These are phyloP conservation scores for Westerdykella aurantiaca DNA, from an alignment of 2,329 filamentous ascomycete genomes.

Conservation along the genomic window DNA sequence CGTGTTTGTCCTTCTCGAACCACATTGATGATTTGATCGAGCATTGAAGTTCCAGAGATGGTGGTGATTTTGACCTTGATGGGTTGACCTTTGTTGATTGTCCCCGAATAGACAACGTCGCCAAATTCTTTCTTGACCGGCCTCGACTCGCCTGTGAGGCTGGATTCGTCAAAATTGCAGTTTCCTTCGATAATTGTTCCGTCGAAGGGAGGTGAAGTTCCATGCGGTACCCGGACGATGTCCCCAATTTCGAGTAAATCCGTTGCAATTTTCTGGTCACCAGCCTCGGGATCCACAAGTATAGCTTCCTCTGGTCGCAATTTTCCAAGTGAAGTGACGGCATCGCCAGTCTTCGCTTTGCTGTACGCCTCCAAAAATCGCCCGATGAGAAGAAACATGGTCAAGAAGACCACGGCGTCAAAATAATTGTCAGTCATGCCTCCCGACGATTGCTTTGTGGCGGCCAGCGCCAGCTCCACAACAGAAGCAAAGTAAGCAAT, in stretches of 20 bases:
- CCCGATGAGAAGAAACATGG: slow-evolving; percentile 72
- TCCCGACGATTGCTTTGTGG: slow-evolving; percentile 34
- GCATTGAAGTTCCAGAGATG: slow-evolving; percentile 63
- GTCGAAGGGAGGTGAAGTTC: slow-evolving; percentile 79
- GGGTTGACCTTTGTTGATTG: slow-evolving; percentile 63
- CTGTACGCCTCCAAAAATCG: slow-evolving; percentile 82
- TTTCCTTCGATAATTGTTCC: slow-evolving; percentile 55
- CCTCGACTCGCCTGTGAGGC: slow-evolving; percentile 73
- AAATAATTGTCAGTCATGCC: slow-evolving; percentile 58
- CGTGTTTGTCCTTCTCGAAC: slow-evolving; percentile 73
- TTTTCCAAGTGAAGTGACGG: slow-evolving; percentile 71
- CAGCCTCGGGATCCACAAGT: slow-evolving; percentile 50
- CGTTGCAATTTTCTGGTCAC: slow-evolving; percentile 47
- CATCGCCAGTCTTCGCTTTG: slow-evolving; percentile 84
- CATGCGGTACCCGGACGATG: slow-evolving; percentile 66
- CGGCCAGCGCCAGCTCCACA: slow-evolving; percentile 62
- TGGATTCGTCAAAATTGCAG: slow-evolving; percentile 79
- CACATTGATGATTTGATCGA: slow-evolving; percentile 72
- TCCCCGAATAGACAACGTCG: slow-evolving; percentile 65
- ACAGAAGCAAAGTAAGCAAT: slow-evolving; percentile 84
- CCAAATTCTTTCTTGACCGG: slow-evolving; percentile 58
- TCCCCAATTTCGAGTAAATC: slow-evolving; percentile 58
- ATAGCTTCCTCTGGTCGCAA: slow-evolving; percentile 72
- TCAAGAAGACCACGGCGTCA: slow-evolving; percentile 87
- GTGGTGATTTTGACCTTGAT: slow-evolving; percentile 60